These are phyloP conservation scores for Boletus vinaceobasis DNA, from an alignment of 768 basidiomycete genomes.

Conservation along the genomic window DNA sequence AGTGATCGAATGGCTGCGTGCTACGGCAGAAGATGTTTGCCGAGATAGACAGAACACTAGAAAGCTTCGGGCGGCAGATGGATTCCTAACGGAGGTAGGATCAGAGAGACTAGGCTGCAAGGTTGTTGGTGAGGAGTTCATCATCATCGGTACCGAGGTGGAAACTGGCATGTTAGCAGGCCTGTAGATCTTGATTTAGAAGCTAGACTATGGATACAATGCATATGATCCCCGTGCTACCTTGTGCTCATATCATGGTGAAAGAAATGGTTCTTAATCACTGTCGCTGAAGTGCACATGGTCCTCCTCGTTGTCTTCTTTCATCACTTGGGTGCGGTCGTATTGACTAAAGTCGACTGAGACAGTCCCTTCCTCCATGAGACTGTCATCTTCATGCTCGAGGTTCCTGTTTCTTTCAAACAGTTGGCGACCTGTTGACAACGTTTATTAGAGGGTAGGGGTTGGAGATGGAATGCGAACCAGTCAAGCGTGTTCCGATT, in stretches of 20 bases:
- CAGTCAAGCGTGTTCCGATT: constrained; percentile 57
- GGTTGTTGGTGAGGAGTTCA: constrained; percentile 49
- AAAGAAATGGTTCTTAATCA: constrained; percentile 47
- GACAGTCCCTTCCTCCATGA: constrained; percentile 81
- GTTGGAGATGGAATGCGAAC: constrained; percentile 39
- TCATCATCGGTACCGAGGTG: constrained; percentile 51
- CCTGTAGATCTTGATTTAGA: constrained; percentile 38
- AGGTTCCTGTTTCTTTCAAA: constrained; percentile 82
- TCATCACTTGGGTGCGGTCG: constrained; percentile 56
- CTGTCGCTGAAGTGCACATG: constrained; percentile 81
- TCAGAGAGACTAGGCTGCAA: constrained; percentile 55
- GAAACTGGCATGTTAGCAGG: constrained; percentile 60
- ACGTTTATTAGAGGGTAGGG: constrained; percentile 3
- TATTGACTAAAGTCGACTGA: constrained; percentile 91
- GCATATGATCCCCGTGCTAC: constrained; percentile 6
- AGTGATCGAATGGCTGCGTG: constrained; percentile 67
- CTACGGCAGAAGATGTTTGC: constrained; percentile 52
- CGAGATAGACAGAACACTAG: constrained; percentile 31
- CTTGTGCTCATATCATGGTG: not conserved
- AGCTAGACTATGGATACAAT: constrained; percentile 8
- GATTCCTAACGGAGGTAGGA: constrained; percentile 59
- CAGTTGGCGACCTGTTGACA: constrained; percentile 75
- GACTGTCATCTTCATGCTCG: constrained; percentile 66
- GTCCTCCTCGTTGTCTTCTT: constrained; percentile 55
- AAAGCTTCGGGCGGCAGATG: constrained; percentile 49